These are phyloP conservation scores for Kwoniella sp. DNA, from an alignment of 768 basidiomycete species.

Conservation along the genomic window DNA sequence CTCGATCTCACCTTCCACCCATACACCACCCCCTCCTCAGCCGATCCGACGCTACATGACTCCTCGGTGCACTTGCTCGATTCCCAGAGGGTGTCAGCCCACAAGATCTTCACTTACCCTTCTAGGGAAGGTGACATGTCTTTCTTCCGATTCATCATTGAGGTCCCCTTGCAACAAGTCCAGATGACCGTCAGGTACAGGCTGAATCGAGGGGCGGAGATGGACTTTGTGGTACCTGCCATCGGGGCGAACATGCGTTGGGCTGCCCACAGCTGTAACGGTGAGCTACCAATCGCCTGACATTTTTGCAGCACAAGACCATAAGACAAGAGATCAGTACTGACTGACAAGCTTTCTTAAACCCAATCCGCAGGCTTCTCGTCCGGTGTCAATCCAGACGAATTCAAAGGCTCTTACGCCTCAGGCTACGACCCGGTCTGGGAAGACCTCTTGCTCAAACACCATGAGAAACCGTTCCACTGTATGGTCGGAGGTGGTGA, in stretches of 20 bases:
- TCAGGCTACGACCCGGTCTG: constrained; percentile 87
- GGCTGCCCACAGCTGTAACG: constrained; percentile 67
- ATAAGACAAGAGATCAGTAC: not conserved
- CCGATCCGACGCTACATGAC: constrained; percentile 16
- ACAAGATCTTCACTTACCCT: constrained; percentile 20
- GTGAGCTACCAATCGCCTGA: no score
- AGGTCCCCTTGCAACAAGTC: constrained; percentile 68
- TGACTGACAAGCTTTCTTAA: not conserved
- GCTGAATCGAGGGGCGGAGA: constrained; percentile 74
- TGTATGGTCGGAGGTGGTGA: constrained; percentile 91
- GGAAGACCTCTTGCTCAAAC: constrained; percentile 85
- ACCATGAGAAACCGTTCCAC: constrained; percentile 79
- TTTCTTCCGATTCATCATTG: constrained; percentile 91
- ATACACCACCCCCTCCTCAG: constrained; percentile 36
- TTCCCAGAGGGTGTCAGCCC: constrained; percentile 19
- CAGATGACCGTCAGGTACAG: constrained; percentile 80
- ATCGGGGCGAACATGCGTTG: constrained; percentile 80
- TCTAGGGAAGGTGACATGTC: constrained; percentile 69
- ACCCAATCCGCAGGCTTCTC: constrained; percentile 52
- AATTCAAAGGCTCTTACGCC: constrained; percentile 72
- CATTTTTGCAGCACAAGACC: not conserved
- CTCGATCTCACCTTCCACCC: constrained; percentile 40
- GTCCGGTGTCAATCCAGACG: constrained; percentile 81
- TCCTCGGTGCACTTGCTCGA: constrained; percentile 4
- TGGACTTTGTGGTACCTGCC: constrained; percentile 83